Evolutionary conservation across 2,329 filamentous ascomycete genomes (phyloP).

Genomic region (Diplodia sapinea): DNA sequence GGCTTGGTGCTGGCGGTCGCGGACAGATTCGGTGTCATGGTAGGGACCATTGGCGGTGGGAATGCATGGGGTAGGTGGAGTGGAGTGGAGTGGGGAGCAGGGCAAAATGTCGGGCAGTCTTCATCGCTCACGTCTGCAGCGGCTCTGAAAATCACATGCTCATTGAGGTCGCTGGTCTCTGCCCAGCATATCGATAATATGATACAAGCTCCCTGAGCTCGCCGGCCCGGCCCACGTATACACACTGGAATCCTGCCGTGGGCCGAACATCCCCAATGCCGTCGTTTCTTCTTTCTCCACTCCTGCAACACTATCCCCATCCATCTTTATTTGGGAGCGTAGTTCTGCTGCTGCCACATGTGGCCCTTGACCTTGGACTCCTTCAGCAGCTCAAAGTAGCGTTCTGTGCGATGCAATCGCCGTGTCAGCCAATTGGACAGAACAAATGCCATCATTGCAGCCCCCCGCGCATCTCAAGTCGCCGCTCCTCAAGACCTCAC

Average conservation of each 20-base stretch:
- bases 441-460: too few species aligned
- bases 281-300: constrained; percentile 2
- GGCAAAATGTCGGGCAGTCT: constrained; percentile 21
- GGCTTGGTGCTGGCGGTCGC: constrained; percentile 4
- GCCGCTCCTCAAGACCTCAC: background rate
- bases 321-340: constrained; percentile 9
- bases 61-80: background rate
- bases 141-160: constrained; percentile 23
- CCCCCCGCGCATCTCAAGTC: background rate
- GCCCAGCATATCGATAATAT: constrained; percentile 15
- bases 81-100: background rate
- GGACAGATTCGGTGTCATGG: background rate
- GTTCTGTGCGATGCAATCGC: constrained; percentile 58
- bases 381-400: constrained; percentile 79
- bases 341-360: constrained; percentile 64
- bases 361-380: constrained; percentile 79
- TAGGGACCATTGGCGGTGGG: constrained; percentile 12
- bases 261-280: background rate
- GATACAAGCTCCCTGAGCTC: constrained; percentile 23
- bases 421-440: constrained; percentile 27
- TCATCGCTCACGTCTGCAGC: background rate
- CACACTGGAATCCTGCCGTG: constrained; percentile 9
- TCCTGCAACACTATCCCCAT: background rate
- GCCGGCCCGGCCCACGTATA: constrained; percentile 13
- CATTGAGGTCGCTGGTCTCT: constrained; percentile 24